phyloP scores from a whole-genome alignment of 805 yeast species.

The Zygosaccharomyces bailii region DNA sequence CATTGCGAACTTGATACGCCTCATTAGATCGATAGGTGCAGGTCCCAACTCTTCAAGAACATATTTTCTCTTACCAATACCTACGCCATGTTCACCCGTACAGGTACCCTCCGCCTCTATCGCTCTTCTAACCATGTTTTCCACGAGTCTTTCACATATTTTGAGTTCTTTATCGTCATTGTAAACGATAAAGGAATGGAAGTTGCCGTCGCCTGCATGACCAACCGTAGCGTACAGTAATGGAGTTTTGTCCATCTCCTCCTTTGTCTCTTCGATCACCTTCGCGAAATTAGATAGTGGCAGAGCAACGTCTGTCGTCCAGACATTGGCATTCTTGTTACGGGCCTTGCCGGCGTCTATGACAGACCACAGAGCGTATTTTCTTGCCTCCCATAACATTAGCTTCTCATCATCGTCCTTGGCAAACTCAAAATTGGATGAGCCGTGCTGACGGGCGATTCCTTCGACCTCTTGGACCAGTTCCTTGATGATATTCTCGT shows the following conservation, averaged over 20 bases:
- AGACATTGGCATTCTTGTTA: constrained; percentile 48
- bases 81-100: constrained; percentile 87
- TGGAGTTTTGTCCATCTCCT: constrained; percentile 52
- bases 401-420: constrained; percentile 56
- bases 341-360: constrained; percentile 58
- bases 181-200: constrained; percentile 65
- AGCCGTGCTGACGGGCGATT: constrained; percentile 54
- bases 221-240: constrained; percentile 62
- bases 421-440: constrained; percentile 61
- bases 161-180: constrained; percentile 47
- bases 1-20: constrained; percentile 64
- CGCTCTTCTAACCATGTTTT: constrained; percentile 63
- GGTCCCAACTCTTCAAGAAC: constrained; percentile 62
- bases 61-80: constrained; percentile 67
- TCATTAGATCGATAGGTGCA: constrained; percentile 67
- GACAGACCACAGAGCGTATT: constrained; percentile 62
- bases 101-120: constrained; percentile 74
- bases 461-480: constrained; percentile 44
- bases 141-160: constrained; percentile 48
- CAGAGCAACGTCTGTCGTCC: constrained; percentile 83
- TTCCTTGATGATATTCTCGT: constrained; percentile 42
- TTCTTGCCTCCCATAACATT: constrained; percentile 74
- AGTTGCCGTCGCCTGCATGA: constrained; percentile 83
- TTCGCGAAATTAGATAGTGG: constrained; percentile 66
- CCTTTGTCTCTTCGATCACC: constrained; percentile 59